Percentiles rank a stretch among this genome's conserved stretches.
These are phyloP conservation scores for Claviceps humidiphila DNA, from an alignment of 2,329 filamentous ascomycete genomes.

Conservation along the genomic window DNA sequence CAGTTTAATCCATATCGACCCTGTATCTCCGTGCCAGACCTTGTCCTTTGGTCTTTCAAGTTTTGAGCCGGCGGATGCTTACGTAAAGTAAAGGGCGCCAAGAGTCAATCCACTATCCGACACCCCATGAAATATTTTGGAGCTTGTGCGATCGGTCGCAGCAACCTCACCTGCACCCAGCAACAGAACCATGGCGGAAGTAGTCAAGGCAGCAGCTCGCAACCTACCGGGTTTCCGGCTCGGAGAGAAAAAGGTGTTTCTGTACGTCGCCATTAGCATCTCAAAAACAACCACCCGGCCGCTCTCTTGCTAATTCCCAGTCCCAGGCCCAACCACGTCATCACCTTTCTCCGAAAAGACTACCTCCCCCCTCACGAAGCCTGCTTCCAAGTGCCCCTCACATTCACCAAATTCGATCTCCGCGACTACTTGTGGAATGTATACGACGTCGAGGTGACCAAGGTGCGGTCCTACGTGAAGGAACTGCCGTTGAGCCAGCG, in stretches of 20 bases:
- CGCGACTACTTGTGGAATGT: conserved; percentile 86
- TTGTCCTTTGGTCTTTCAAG: too few relatives aligned
- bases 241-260: conserved; percentile 40
- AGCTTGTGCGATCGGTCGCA: conserved; percentile 5
- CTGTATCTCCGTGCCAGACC: too few relatives aligned
- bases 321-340: conserved; percentile 62
- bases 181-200: conserved; percentile 24
- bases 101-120: not conserved
- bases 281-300: not conserved
- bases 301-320: not conserved
- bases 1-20: too few relatives aligned
- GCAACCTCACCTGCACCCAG: conserved; percentile 10
- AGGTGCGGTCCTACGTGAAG: conserved; percentile 67
- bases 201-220: conserved; percentile 24
- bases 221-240: conserved; percentile 31
- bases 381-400: conserved; percentile 79
- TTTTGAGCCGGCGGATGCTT: not conserved
- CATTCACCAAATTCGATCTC: conserved; percentile 91
- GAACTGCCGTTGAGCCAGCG: conserved; percentile 43
- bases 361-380: conserved; percentile 67
- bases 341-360: conserved; percentile 63
- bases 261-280: conserved; percentile 26
- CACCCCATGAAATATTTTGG: conserved; percentile 4
- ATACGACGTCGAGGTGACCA: conserved; percentile 62
- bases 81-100: conserved; percentile 7